Conservation (phyloP, 495 filamentous ascomycete species). For the Talaromyces thailandensis region DNA sequence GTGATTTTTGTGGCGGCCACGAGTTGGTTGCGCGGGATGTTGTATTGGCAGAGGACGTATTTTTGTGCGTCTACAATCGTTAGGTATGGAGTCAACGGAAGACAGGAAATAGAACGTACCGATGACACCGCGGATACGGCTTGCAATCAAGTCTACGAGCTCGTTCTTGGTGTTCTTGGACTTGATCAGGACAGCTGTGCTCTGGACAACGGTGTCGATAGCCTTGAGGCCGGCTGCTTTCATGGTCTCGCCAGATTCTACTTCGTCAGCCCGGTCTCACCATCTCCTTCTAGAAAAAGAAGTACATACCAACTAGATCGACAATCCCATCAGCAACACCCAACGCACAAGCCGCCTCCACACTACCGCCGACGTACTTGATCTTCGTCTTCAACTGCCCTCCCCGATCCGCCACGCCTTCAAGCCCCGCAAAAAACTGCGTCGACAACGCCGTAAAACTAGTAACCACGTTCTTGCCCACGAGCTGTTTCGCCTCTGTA, state of each 20-base stretch:
- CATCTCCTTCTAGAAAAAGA: neutral
- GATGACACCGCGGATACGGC: slow-evolving; percentile 85
- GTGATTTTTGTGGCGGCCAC: slow-evolving; percentile 66
- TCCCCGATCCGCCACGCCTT: slow-evolving; percentile 32
- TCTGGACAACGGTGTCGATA: slow-evolving; percentile 86
- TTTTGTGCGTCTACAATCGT: slow-evolving; percentile 62
- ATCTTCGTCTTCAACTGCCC: slow-evolving; percentile 53
- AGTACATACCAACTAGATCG: slow-evolving; percentile 78
- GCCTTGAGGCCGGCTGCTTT: slow-evolving; percentile 91
- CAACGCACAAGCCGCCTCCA: slow-evolving; percentile 91
- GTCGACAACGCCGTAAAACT: slow-evolving; percentile 81
- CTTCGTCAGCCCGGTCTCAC: neutral
- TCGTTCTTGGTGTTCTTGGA: slow-evolving; percentile 76
- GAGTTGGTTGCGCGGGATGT: slow-evolving; percentile 64
- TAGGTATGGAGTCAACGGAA: neutral
- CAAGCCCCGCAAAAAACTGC: slow-evolving; percentile 72
- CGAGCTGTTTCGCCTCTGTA: slow-evolving; percentile 57
- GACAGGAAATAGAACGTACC: slow-evolving; percentile 38
- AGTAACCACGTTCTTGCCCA: slow-evolving; percentile 92
- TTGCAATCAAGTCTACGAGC: slow-evolving; percentile 71
- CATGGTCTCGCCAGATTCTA: slow-evolving; percentile 98
- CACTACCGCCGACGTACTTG: slow-evolving; percentile 87
- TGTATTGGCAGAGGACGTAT: slow-evolving; percentile 95
- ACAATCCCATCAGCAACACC: slow-evolving; percentile 96
- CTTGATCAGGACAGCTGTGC: slow-evolving; percentile 83